A percentile compares a stretch with the other conserved stretches of the same genome.
Conservation (phyloP, 805 yeast genomes). For the Candida jianshihensis region DNA sequence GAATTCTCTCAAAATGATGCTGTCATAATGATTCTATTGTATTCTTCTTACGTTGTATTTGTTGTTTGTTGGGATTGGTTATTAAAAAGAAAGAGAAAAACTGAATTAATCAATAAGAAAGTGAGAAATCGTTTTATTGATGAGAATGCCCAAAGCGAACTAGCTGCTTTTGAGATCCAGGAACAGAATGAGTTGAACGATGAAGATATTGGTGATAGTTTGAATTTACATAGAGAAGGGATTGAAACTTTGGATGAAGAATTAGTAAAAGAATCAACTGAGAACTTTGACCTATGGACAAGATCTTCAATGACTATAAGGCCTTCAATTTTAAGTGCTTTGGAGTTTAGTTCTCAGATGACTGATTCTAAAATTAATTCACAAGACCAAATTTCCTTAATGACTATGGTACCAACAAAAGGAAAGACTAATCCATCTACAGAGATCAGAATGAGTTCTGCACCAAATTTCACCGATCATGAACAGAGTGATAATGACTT, state of each 20-base stretch:
- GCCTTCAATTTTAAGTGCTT: constrained; percentile 19
- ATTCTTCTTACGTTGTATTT: constrained; percentile 49
- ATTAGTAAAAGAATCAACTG: constrained; percentile 5
- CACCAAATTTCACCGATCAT: constrained; percentile 14
- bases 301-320: constrained; percentile 12
- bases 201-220: constrained; percentile 13
- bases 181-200: constrained; percentile 18
- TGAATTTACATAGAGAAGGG: constrained; percentile 3
- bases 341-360: constrained; percentile 17
- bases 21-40: constrained; percentile 46
- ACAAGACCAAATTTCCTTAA: constrained; percentile 2
- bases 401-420: background rate
- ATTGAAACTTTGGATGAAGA: constrained; percentile 14
- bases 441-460: constrained; percentile 14
- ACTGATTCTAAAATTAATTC: constrained; percentile 7
- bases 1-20: constrained; percentile 50
- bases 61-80: constrained; percentile 28
- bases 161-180: constrained; percentile 8
- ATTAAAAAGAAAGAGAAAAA: constrained; percentile 11
- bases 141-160: constrained; percentile 2
- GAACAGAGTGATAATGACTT: constrained; percentile 1
- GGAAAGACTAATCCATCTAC: constrained; percentile 1
- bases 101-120: constrained; percentile 15
- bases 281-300: constrained; percentile 15
- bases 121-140: constrained; percentile 16